phyloP scores from a whole-genome alignment of 352 stramenopile genomes.

The Phytophthora kernoviae region DNA sequence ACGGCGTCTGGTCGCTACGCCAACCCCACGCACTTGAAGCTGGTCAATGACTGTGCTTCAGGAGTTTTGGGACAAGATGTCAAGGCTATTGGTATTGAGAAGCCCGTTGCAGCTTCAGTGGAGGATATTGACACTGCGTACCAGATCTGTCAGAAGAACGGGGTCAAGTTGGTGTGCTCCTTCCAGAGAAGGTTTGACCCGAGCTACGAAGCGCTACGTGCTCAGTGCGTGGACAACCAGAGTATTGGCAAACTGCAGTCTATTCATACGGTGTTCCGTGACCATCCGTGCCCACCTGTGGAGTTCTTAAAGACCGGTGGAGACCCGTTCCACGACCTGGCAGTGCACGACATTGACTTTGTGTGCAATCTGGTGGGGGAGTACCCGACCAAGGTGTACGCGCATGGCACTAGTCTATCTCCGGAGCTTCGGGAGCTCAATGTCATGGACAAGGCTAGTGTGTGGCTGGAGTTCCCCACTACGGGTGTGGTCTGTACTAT shows the following conservation, averaged over 20 bases:
- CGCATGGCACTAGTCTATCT: slow-evolving; percentile 75
- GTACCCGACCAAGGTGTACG: slow-evolving; percentile 84
- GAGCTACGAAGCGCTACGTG: slow-evolving; percentile 75
- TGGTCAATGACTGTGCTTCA: slow-evolving; percentile 44
- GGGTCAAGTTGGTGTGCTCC: slow-evolving; percentile 85
- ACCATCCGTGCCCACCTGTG: slow-evolving; percentile 88
- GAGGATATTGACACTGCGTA: slow-evolving; percentile 71
- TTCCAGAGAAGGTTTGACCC: slow-evolving; percentile 93
- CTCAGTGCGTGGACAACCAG: slow-evolving; percentile 48
- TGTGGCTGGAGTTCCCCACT: slow-evolving; percentile 74
- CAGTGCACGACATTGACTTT: slow-evolving; percentile 93
- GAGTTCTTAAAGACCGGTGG: slow-evolving; percentile 89
- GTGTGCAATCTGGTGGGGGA: slow-evolving; percentile 81
- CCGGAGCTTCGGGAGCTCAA: slow-evolving; percentile 64
- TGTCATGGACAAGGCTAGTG: slow-evolving; percentile 86
- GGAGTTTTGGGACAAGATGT: slow-evolving; percentile 18
- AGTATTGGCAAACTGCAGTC: slow-evolving; percentile 72
- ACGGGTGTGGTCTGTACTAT: slow-evolving; percentile 89
- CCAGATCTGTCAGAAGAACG: slow-evolving; percentile 43
- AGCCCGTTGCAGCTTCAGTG: slow-evolving; percentile 64
- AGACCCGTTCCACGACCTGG: slow-evolving; percentile 92
- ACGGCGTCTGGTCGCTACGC: slow-evolving; percentile 81
- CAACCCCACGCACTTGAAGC: slow-evolving; percentile 66
- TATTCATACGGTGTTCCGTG: slow-evolving; percentile 89
- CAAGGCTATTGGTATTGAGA: slow-evolving; percentile 76